Evolutionary conservation across 2,329 filamentous ascomycete species (phyloP).

Genomic region (Beauveria medogensis): DNA sequence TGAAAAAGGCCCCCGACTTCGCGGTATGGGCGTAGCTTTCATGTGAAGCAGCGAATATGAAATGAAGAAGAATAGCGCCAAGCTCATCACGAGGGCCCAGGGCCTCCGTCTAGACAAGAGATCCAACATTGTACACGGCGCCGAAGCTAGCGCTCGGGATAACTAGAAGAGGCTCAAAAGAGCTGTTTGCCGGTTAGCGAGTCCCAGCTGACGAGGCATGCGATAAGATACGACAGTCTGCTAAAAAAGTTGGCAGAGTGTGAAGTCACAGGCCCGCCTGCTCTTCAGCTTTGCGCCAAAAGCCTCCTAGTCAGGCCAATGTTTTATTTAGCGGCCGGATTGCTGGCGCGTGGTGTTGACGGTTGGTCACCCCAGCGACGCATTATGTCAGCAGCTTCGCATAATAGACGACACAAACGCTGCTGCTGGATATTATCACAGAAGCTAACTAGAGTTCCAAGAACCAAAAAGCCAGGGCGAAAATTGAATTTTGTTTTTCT

Average conservation of each 20-base stretch:
- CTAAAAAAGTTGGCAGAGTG: not conserved
- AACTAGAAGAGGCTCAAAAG: not conserved
- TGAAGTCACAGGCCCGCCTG: not conserved
- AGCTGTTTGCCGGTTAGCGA: not conserved
- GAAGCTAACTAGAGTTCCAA: not conserved
- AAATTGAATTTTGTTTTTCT: not conserved
- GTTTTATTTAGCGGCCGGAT: not conserved
- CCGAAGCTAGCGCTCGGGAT: not conserved
- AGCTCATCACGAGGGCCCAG: not conserved
- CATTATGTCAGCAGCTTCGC: constrained; percentile 4
- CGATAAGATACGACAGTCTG: not conserved
- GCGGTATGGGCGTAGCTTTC: not conserved
- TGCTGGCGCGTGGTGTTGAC: not conserved
- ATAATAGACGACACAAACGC: not conserved
- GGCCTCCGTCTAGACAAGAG: not conserved
- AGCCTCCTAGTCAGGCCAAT: not conserved
- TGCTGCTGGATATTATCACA: not conserved
- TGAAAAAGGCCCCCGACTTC: not conserved
- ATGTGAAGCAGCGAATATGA: constrained; percentile 5
- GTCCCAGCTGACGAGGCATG: not conserved
- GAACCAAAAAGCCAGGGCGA: not conserved
- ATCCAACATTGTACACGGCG: not conserved
- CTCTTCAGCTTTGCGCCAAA: not conserved
- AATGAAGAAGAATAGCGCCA: constrained; percentile 6
- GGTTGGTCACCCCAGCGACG: constrained; percentile 4